Percentiles rank a stretch among this genome's conserved stretches.
phyloP scores from a whole-genome alignment of 1,139 yeast genomes.

The Diutina rugosa region DNA sequence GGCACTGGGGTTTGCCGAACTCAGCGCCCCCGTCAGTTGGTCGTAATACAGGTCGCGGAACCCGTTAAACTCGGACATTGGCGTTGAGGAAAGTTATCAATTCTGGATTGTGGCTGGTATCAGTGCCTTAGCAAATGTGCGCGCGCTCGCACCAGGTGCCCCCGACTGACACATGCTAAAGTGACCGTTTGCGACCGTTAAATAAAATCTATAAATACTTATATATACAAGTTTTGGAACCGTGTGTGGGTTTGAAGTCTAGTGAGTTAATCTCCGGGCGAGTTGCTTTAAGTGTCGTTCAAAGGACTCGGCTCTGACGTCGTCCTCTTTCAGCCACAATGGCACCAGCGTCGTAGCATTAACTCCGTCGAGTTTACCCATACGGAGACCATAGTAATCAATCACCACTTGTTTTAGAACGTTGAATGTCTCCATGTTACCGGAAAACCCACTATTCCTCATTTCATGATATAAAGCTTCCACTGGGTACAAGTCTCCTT shows the following conservation, averaged over 20 bases:
- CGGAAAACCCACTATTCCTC: slow-evolving; percentile 29
- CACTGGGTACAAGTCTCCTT: slow-evolving; percentile 20
- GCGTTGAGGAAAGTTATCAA: background rate
- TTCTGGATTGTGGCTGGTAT: background rate
- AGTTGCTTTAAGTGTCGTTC: slow-evolving; percentile 10
- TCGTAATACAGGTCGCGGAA: slow-evolving; percentile 12
- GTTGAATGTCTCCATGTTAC: slow-evolving; percentile 23
- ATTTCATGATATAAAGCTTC: slow-evolving; percentile 25
- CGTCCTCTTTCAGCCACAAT: slow-evolving; percentile 27
- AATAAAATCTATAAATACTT: no score
- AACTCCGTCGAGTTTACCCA: slow-evolving; percentile 11
- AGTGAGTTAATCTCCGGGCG: background rate
- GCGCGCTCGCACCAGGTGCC: no score
- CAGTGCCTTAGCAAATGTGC: background rate
- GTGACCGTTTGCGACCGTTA: no score
- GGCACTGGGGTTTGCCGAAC: background rate
- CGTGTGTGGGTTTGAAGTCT: no score
- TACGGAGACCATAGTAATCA: slow-evolving; percentile 22
- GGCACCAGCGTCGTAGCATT: slow-evolving; percentile 7
- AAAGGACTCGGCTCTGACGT: slow-evolving; percentile 17
- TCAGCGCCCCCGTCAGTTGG: background rate
- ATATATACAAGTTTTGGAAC: background rate
- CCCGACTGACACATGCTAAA: no score
- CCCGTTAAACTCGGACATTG: slow-evolving; percentile 13
- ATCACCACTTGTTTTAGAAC: slow-evolving; percentile 22